Conservation (phyloP, 805 yeast species). For the Spathaspora sp. region DNA sequence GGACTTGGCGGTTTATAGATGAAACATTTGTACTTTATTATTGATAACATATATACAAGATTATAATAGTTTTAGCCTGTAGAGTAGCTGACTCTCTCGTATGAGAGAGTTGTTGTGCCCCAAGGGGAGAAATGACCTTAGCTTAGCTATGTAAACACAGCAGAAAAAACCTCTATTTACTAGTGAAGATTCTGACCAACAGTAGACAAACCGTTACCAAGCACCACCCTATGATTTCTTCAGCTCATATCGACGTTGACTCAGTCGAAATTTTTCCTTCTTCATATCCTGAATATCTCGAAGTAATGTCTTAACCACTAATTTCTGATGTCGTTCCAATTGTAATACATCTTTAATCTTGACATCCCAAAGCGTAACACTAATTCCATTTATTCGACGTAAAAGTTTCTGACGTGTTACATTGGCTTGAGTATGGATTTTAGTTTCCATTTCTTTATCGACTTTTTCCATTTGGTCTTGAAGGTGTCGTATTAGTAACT, state of each 20-base stretch:
- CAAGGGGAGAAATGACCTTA: too few species aligned
- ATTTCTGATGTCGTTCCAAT: constrained; percentile 40
- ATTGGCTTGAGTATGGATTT: constrained; percentile 19
- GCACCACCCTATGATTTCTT: not conserved
- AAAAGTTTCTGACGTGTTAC: constrained; percentile 33
- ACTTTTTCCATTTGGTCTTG: constrained; percentile 18
- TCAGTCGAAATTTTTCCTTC: not conserved
- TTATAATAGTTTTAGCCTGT: not conserved
- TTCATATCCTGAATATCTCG: constrained; percentile 14
- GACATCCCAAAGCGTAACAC: constrained; percentile 48
- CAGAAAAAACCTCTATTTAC: too few species aligned
- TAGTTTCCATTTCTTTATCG: constrained; percentile 20
- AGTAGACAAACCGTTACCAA: not conserved
- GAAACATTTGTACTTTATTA: not conserved
- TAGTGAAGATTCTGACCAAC: too few species aligned
- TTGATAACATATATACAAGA: not conserved
- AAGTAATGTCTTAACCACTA: constrained; percentile 28
- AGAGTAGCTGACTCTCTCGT: too few species aligned
- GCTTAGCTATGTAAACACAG: too few species aligned
- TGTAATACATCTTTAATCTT: constrained; percentile 41
- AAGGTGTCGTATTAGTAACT: constrained; percentile 27
- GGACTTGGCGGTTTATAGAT: constrained; percentile 3
- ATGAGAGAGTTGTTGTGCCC: too few species aligned
- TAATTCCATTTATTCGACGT: constrained; percentile 43
- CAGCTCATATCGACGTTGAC: not conserved